Conservation (phyloP, 2,329 filamentous ascomycete species). For the Beauveria australis region DNA sequence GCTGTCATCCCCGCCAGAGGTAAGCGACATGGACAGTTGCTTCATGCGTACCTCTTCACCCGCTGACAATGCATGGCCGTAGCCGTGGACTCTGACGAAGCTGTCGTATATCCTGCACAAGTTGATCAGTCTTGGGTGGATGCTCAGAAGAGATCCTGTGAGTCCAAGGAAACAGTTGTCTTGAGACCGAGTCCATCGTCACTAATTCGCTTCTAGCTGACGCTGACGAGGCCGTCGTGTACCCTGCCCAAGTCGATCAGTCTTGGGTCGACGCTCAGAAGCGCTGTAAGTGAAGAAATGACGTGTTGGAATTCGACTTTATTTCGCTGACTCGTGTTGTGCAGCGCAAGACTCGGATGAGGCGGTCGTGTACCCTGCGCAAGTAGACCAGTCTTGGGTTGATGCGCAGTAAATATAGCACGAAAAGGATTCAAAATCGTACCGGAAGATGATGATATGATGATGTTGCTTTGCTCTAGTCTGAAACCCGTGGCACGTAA, state of each 20-base stretch:
- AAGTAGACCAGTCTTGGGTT: not conserved
- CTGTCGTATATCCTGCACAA: not conserved
- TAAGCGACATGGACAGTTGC: not conserved
- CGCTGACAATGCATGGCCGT: no score
- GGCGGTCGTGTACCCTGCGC: not conserved
- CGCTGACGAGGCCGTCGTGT: not conserved
- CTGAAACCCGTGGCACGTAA: no score
- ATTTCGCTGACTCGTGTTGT: not conserved
- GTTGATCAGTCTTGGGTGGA: not conserved
- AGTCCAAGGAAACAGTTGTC: not conserved
- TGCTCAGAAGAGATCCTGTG: not conserved
- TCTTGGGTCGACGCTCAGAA: not conserved
- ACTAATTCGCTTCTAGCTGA: not conserved
- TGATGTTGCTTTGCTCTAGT: no score
- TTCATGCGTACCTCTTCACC: no score
- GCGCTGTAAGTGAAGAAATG: not conserved
- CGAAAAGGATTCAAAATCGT: no score
- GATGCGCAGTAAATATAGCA: not conserved
- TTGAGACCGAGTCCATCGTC: no score
- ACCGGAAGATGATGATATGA: no score
- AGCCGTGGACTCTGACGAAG: not conserved
- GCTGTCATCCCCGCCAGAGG: not conserved
- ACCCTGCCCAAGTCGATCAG: not conserved
- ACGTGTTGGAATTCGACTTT: not conserved
- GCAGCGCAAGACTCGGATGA: not conserved